Percentiles rank a stretch among this genome's conserved stretches.
Conservation (phyloP, 345 rosid genomes). For the Gossypium longicalyx region DNA sequence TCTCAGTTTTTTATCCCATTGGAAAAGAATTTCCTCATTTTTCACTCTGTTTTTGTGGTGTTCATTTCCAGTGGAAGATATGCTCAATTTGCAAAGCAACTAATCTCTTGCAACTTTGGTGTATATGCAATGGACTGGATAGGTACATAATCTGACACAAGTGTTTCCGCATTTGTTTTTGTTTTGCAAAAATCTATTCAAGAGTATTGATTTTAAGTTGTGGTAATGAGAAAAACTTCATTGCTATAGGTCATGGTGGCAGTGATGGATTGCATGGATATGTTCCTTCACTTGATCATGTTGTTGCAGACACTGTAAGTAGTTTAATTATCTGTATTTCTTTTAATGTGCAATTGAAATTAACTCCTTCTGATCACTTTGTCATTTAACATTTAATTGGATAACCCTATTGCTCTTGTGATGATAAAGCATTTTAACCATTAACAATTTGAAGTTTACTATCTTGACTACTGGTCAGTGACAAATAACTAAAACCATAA, state of each 20-base stretch:
- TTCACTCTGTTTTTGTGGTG: not conserved
- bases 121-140: constrained; percentile 98
- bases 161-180: constrained; percentile 1
- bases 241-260: constrained; percentile 84
- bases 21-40: not conserved
- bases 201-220: constrained; percentile 6
- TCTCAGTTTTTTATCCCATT: not conserved
- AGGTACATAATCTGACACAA: constrained; percentile 38
- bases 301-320: constrained; percentile 85
- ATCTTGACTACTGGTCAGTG: not conserved
- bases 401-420: not conserved
- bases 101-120: constrained; percentile 61
- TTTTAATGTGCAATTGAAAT: not conserved
- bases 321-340: not conserved
- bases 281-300: constrained; percentile 95
- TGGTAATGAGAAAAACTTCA: not conserved
- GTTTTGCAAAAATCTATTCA: not conserved
- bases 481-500: not conserved
- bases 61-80: constrained; percentile 74
- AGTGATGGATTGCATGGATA: constrained; percentile 99
- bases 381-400: constrained; percentile 1
- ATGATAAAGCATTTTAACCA: not conserved
- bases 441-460: not conserved
- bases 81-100: constrained; percentile 79
- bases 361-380: not conserved